Conservation (phyloP, 2,329 filamentous ascomycete genomes). For the Chrysoporthe puriensis region DNA sequence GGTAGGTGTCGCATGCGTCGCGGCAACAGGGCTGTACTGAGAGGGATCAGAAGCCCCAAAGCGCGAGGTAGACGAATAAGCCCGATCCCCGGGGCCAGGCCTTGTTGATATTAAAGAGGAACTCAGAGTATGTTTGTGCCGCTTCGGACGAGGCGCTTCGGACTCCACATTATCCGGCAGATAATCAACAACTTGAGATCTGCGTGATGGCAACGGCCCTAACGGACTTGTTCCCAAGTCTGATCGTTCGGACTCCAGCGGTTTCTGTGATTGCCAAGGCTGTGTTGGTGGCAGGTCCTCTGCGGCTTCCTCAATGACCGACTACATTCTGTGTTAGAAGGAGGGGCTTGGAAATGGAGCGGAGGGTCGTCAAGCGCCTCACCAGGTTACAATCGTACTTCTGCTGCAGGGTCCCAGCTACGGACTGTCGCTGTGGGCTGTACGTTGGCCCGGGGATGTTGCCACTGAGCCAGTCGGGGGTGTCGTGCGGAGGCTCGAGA, state of each 20-base stretch:
- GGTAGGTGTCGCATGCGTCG: not conserved
- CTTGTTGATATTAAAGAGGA: not conserved
- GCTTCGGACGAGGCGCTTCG: not conserved
- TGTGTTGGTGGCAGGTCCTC: conserved; percentile 23
- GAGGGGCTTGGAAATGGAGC: no score
- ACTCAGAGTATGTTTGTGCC: not conserved
- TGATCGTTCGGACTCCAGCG: not conserved
- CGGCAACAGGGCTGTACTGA: not conserved
- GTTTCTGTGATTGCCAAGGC: conserved; percentile 3
- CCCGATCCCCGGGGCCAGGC: no score
- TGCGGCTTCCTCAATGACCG: conserved; percentile 15
- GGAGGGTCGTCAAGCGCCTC: not conserved
- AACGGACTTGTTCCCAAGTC: not conserved
- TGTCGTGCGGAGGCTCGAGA: not conserved
- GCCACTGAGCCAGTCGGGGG: not conserved
- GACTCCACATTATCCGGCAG: not conserved
- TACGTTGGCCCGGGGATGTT: not conserved
- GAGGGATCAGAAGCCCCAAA: not conserved
- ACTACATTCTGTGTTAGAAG: not conserved
- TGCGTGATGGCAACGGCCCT: not conserved
- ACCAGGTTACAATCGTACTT: conserved; percentile 3
- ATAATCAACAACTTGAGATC: not conserved
- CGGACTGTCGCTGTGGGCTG: not conserved
- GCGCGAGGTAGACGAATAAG: not conserved
- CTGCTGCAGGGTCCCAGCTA: not conserved